Evolutionary conservation across 208 protist species (phyloP), one percentile per base, ranked within the genome.

Genomic region (Wallacemonas collosoma): DNA sequence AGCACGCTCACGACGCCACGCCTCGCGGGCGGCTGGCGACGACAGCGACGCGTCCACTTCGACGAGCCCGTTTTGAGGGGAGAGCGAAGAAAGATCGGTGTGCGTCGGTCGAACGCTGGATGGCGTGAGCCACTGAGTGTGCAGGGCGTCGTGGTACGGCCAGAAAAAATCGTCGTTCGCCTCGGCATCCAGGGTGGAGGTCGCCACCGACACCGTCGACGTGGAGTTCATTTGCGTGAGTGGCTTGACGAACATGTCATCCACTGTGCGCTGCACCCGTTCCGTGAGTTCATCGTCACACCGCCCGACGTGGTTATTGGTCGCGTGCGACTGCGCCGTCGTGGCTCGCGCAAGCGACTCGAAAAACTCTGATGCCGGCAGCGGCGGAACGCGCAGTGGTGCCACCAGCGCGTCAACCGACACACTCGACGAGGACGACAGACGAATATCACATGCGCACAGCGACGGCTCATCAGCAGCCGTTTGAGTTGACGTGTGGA

Each of bases 1-100:
- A 3, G 66, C 57, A 2, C 70, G 40, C 1, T 65, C 14, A 47
- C 40, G 6, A 38, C 76, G 69, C 36, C 60, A 69, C 35, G 9
- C 53, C 17, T 73, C 47, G 1, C 60, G 60, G 5, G 41, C 60
- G 3, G 60, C 60, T 3, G 60, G 60, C 14, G 60, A 50, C 43
- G 60, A 4, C 60, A 65, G 41, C n/a, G 60, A 4, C n/a, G 38
- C 41, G 11, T 65, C 43, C 40, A 65, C 60, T 11, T 54, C 6
- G 43, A 56, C 26, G 26, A 26, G 26, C 26, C 26, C 26, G 26
- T 26, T 26, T 26, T 26, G 26, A 26, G 26, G 26, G 26, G 26
- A 26, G 26, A 0, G 26, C 26, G 26, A 26, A 26, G 26, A 26
- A 26, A 26, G 26, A 26, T 26, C 26, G 26, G 26, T 26, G 26